These are phyloP conservation scores for Hypoxylon perforatum DNA, from an alignment of 495 filamentous ascomycete species.

Conservation along the genomic window DNA sequence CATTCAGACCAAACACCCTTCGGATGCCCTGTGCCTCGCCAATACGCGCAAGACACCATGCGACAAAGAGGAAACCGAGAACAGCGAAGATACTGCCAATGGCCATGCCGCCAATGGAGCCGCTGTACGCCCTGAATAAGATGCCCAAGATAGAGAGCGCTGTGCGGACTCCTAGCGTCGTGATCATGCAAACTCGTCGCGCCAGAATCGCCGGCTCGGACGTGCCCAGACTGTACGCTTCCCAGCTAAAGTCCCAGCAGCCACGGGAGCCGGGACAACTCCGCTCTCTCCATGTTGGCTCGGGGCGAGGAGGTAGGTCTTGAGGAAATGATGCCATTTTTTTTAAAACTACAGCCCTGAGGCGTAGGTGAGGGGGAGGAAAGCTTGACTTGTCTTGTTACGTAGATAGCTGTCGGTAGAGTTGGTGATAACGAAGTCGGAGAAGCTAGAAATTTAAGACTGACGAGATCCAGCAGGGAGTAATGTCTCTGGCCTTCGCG, in stretches of 20 bases:
- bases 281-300: slow-evolving; percentile 21
- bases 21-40: slow-evolving; percentile 32
- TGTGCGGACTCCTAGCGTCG: slow-evolving; percentile 17
- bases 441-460: too few relatives aligned
- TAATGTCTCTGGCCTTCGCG: too few relatives aligned
- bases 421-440: too few relatives aligned
- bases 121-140: slow-evolving; percentile 20
- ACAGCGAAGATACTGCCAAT: slow-evolving; percentile 28
- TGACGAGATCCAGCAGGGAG: too few relatives aligned
- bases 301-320: slow-evolving; percentile 29
- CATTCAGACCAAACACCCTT: slow-evolving; percentile 13
- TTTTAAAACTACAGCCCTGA: neutral
- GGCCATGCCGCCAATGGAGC: slow-evolving; percentile 14
- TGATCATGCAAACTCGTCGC: slow-evolving; percentile 34
- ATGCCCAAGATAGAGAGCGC: slow-evolving; percentile 21
- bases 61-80: slow-evolving; percentile 33
- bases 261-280: slow-evolving; percentile 28
- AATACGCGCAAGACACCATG: slow-evolving; percentile 35
- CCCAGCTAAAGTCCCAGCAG: slow-evolving; percentile 36
- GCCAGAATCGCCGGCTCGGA: slow-evolving; percentile 9
- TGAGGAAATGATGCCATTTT: slow-evolving; percentile 13
- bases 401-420: too few relatives aligned
- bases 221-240: slow-evolving; percentile 28
- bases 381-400: too few relatives aligned
- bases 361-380: neutral